Evolutionary conservation across 2,329 filamentous ascomycete genomes (phyloP), one percentile per base, ranked within the genome.

Genomic region (Exophiala xenobiotica): DNA sequence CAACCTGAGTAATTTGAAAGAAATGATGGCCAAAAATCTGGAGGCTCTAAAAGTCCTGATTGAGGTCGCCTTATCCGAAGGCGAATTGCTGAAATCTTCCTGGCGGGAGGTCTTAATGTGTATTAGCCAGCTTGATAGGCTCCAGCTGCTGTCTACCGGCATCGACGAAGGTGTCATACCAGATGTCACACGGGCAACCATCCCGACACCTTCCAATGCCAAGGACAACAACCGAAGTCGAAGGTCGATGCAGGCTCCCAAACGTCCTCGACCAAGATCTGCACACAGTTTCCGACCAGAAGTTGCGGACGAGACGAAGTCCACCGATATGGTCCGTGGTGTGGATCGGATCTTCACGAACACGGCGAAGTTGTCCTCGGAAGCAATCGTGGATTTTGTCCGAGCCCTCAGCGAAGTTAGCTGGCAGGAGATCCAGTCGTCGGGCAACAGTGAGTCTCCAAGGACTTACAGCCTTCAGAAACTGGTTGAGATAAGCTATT

Each of bases 371-470:
- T 78, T 99, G 2, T 91, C 88, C 3, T 91, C 91, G 53, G 90
- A 96, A 60, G 91, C 92, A 2, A 99, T 99, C 64, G 88, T 97
- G 1, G 86, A 95, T 67, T 99, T 99, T 67, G 92, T 96, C 44
- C 85, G 85, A 49, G 91, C 93, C 0, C 73, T 99, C 52, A 95
- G 89, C 6, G 90, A 96, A 67, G 92, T 99, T 59, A 97, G 92
- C 70, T 97, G 93, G 93, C 92, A 97, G 65, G 93, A 99, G 70
- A 99, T 99, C 65, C 92, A 95, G 67, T 95, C 93, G 3, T 97
- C 93, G 0, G 93, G 93, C 0, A 89, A 92, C 50, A 96, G 92
- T 65, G 93, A 99, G 54, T 95, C 90, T 18, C 93, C 93, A 8
- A 84, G 95, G 48, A 99, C 92, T 6, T 99, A 96, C 78, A 96